Conservation (phyloP, 2,329 filamentous ascomycete genomes). For the Raffaelea albimanens region DNA sequence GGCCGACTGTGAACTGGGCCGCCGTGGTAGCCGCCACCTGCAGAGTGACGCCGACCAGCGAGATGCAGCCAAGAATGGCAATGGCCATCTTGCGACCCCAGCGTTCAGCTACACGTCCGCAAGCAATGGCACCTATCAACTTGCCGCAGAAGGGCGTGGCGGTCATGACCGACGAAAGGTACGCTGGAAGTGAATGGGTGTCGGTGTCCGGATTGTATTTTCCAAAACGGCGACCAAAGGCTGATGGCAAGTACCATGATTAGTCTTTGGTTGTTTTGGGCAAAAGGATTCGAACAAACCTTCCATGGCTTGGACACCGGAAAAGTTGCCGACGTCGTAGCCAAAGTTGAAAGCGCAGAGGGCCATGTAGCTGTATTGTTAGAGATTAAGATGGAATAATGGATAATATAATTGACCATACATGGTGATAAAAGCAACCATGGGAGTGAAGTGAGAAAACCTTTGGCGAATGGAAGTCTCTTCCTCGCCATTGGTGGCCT, state of each 20-base stretch:
- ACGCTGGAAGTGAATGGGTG: slow-evolving; percentile 2
- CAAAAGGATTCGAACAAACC: neutral
- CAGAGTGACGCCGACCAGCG: slow-evolving; percentile 17
- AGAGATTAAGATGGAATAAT: too few relatives aligned
- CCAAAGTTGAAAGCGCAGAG: slow-evolving; percentile 6
- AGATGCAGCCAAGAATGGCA: slow-evolving; percentile 13
- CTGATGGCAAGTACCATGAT: neutral
- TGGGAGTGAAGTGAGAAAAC: neutral
- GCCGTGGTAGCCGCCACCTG: slow-evolving; percentile 19
- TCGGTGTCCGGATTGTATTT: slow-evolving; percentile 3
- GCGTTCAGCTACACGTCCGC: slow-evolving; percentile 16
- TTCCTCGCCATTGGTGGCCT: neutral
- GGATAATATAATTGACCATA: too few relatives aligned
- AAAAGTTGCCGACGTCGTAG: slow-evolving; percentile 5
- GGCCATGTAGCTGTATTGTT: slow-evolving; percentile 4
- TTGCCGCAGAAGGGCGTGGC: slow-evolving; percentile 3
- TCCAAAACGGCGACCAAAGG: slow-evolving; percentile 6
- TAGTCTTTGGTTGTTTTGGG: neutral
- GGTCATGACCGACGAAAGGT: slow-evolving; percentile 5
- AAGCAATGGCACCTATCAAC: slow-evolving; percentile 4
- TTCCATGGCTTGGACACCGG: slow-evolving; percentile 5
- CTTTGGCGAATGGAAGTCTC: neutral
- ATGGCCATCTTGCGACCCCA: slow-evolving; percentile 18
- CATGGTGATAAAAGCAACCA: neutral
- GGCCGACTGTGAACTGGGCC: slow-evolving; percentile 21